Base-by-base conservation (phyloP, 2,329 filamentous ascomycete species). In the Didymella pomorum region DNA sequence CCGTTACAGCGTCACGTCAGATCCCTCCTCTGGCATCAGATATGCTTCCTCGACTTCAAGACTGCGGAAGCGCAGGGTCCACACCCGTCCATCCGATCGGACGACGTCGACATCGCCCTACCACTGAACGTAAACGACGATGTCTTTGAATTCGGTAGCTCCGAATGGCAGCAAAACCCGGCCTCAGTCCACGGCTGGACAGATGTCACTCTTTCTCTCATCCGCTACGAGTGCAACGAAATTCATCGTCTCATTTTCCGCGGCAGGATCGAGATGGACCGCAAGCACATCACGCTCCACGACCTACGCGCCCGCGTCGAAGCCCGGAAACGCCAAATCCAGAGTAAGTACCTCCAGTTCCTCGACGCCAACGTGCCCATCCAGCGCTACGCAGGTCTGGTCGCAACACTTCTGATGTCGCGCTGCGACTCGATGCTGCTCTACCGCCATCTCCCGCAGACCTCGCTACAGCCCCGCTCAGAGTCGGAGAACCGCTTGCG, bases 371-470 rank as follows among this genome's bases (percentile, higher is more conserved):
- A 64, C 4, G 61, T 71, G 0, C 73, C 74, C 1, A 71, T 76
- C 9, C 72, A 77, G 58, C 71, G 74, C 8, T 77, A 76, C 28
- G 74, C 74, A n/a, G 74, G 74, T 12, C 68, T 77, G 2, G 73
- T 77, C 18, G 74, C 72, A 1, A 77, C 72, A 0, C 65, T 76
- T 1, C 65, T 77, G n/a, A 74, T 76, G 70, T 63, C 74, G 2
- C 74, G 74, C 54, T 77, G 74, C 65, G 74, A 77, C 64, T 75
- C 73, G 1, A 77, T 76, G 74, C 71, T 77, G 1, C 70, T 77
- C 21, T 77, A 76, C 60, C 74, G 74, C 3, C 74, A 76, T 39
- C 71, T 77, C 1, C 74, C 74, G 0, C 73, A 77, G 63, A 74
- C 74, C 10, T 69, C 69, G 4, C 63, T 71, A 0, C 68, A 72